These are phyloP conservation scores for Botrytis byssoidea DNA, from an alignment of 2,329 filamentous ascomycete species.

Conservation along the genomic window DNA sequence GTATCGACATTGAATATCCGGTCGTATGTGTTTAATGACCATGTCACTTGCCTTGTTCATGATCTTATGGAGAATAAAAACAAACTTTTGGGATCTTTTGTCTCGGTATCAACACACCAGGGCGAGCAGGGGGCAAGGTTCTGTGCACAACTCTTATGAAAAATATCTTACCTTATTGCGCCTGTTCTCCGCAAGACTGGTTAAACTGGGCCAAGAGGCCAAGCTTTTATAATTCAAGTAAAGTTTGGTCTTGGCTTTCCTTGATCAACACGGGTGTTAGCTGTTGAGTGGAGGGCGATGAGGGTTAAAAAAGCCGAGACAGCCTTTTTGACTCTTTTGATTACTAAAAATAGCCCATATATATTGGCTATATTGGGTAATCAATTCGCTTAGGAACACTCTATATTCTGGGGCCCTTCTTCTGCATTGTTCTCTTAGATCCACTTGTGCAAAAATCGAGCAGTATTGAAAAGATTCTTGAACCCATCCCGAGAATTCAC, in stretches of 20 bases:
- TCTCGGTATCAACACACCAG: neutral
- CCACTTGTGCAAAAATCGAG: neutral
- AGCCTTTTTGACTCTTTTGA: neutral
- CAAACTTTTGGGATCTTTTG: neutral
- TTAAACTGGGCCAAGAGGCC: neutral
- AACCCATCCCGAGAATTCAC: constrained; percentile 7
- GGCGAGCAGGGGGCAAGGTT: neutral
- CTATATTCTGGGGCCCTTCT: neutral
- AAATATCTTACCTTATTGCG: neutral
- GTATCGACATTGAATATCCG: constrained; percentile 8
- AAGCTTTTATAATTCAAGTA: constrained; percentile 11
- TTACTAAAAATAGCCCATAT: constrained; percentile 6
- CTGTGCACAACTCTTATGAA: neutral
- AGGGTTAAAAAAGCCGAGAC: neutral
- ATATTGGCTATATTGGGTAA: neutral
- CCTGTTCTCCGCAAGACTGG: neutral
- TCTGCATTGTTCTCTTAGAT: neutral
- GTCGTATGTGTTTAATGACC: neutral
- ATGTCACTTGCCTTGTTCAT: constrained; percentile 10
- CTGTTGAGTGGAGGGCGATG: neutral
- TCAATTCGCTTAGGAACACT: neutral
- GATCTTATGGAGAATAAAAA: neutral
- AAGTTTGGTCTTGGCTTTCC: neutral
- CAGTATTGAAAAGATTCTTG: neutral
- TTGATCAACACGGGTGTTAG: neutral